Conservation (phyloP, 495 filamentous ascomycete genomes). For the Lasiosphaeris hirsuta region DNA sequence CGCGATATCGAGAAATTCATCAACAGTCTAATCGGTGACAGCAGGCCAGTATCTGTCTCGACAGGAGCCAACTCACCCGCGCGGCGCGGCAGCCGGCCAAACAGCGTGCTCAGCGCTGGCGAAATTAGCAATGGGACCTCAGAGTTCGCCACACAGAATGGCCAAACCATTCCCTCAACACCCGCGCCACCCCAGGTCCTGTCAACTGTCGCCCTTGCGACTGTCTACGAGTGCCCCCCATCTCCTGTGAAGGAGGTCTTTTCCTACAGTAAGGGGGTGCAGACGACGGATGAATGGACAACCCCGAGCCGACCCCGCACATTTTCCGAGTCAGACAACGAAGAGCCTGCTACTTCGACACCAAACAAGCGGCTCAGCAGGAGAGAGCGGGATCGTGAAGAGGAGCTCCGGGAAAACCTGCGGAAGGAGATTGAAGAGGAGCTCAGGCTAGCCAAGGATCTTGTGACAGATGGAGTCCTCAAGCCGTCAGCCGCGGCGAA, state of each 20-base stretch:
- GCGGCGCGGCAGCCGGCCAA: constrained; percentile 72
- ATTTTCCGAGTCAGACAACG: constrained; percentile 58
- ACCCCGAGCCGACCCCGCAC: constrained; percentile 49
- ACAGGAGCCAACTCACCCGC: constrained; percentile 61
- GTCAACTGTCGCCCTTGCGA: constrained; percentile 63
- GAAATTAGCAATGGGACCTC: constrained; percentile 69
- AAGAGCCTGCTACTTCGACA: constrained; percentile 43
- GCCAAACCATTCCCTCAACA: constrained; percentile 29
- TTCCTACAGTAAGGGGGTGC: constrained; percentile 93
- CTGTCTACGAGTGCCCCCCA: constrained; percentile 72
- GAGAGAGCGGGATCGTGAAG: constrained; percentile 74
- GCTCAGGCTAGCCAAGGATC: constrained; percentile 62
- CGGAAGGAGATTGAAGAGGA: constrained; percentile 92
- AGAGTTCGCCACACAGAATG: constrained; percentile 47
- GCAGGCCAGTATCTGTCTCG: constrained; percentile 66
- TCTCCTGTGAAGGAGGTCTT: constrained; percentile 74
- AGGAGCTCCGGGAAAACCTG: constrained; percentile 81
- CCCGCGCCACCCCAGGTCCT: constrained; percentile 40
- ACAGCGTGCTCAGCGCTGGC: constrained; percentile 73
- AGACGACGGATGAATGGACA: constrained; percentile 67
- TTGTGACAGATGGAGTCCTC: constrained; percentile 49
- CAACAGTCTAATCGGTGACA: constrained; percentile 70
- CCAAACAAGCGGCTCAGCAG: constrained; percentile 68
- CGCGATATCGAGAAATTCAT: constrained; percentile 83
- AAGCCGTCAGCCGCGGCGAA: constrained; percentile 46